Evolutionary conservation across 2,329 filamentous ascomycete genomes (phyloP).

Genomic region (Xylariaceae sp.): DNA sequence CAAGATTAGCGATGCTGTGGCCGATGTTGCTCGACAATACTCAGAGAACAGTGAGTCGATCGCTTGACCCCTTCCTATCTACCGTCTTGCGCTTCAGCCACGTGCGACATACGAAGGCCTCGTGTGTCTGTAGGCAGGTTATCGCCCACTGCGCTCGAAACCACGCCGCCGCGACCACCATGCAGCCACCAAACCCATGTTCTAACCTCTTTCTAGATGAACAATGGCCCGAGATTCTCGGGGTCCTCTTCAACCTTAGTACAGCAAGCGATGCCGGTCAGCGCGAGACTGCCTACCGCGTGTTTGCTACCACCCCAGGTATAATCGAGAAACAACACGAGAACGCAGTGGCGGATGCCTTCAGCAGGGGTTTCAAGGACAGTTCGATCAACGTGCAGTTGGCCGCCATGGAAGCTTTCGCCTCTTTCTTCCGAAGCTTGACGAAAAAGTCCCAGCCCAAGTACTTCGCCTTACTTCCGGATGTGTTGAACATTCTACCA

Average conservation of each 20-base stretch:
- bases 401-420: conserved; percentile 93
- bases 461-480: conserved; percentile 82
- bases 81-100: too few relatives aligned
- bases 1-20: conserved; percentile 97
- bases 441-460: conserved; percentile 84
- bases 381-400: conserved; percentile 81
- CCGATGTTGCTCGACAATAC: conserved; percentile 92
- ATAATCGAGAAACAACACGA: conserved; percentile 97
- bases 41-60: conserved; percentile 74
- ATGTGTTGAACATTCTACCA: conserved; percentile 90
- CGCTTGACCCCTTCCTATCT: too few relatives aligned
- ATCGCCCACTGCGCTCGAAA: not conserved
- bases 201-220: conserved; percentile 56
- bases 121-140: too few relatives aligned
- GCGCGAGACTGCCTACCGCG: conserved; percentile 89
- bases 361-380: conserved; percentile 90
- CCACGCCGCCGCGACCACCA: not conserved
- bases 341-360: conserved; percentile 82
- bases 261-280: conserved; percentile 79
- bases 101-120: too few relatives aligned
- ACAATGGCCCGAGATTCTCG: conserved; percentile 85
- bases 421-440: conserved; percentile 90
- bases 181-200: not conserved
- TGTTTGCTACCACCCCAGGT: conserved; percentile 90
- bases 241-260: conserved; percentile 83